Base-by-base conservation (phyloP, 352 stramenopile species). In the Phytopythium cucurbitacearum region DNA sequence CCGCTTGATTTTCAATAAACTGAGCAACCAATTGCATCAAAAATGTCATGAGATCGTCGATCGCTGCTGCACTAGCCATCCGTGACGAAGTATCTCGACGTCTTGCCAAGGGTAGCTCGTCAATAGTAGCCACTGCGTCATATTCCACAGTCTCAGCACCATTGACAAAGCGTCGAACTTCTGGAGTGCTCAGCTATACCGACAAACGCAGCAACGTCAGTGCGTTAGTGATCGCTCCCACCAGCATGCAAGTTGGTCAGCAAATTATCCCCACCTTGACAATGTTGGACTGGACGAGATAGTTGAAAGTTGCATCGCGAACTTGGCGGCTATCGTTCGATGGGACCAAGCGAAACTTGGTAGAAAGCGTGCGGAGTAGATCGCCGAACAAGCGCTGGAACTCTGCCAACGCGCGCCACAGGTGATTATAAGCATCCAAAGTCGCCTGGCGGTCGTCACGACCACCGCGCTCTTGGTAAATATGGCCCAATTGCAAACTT, bases 271-370 rank as follows among this genome's bases (percentile, higher is more conserved):
- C 16, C 64, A 86, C 75, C 66, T 63, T 64, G 12, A 73, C 73
- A 40, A 75, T 74, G 16, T 63, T 67, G 7, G 63, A 62, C 8
- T 64, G 53, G 4, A 86, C 50, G 12, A 87, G 57, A 41, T 75
- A 79, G 52, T 57, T 82, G 55, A 87, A 71, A 0, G 64, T 60
- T 43, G 62, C 62, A 41, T 87, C 71, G 32, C 72, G 73, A 16
- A 71, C 57, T 58, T 71, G 74, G 39, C 76, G 64, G n/a, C 59
- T 69, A 39, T 76, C 61, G 38, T 70, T 84, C 6, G 40, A 36
- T 32, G 35, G 53, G 35, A 56, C 68, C 16, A 88, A 78, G 1
- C 56, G 56, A 44, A 76, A 85, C 9, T 80, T 57, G 32, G 52
- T 39, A n/a, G 59, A 68, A 15, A 91, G 54, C n/a, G 70, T 37